Base-by-base conservation (phyloP, 148 eudicot species). In the Vaccinium myrtillus region DNA sequence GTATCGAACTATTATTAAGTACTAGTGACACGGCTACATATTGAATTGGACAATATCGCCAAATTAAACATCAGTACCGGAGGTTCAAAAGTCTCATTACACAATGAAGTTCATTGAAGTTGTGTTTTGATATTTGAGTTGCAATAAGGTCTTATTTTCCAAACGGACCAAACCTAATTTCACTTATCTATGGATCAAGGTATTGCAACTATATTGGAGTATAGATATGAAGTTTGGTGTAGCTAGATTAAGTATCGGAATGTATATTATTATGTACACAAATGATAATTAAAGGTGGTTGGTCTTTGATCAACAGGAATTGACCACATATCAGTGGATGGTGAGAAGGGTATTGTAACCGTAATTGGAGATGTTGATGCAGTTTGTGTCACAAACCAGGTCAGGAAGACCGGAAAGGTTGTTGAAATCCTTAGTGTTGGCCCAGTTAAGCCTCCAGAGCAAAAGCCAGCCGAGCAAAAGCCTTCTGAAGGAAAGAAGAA, bases 351-450 rank as follows among this genome's bases (percentile, higher is more conserved):
- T 54, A 84, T 25, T 23, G 14, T 89, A 30, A 86, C 87, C 4
- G 82, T 89, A 1, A 49, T 86, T 8, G 90, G 90, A 21, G 84
- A 78, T 4, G 90, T 84, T 39, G 90, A 89, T 78, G 88, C 90
- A 6, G 88, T 89, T 11, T 30, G 19, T 8, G 55, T 89, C 18
- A 25, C 83, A 16, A 82, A 19, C 0, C 32, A 55, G 32, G 61
- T 89, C 4, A 84, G 87, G 46, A 86, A 82, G 79, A 80, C 85
- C 1, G 82, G 87, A 71, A 84, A 74, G 12, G 9, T 16, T 0
- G 88, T 75, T 69, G 86, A 88, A 77, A 84, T 88, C 16, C 58
- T 82, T 1, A 83, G 88, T 14, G 87, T 88, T 73, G 87, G 88
- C 10, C 84, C 86, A 43, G 85, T 85, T 19, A 85, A 71, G 48